These are phyloP conservation scores for Nannochloris sp. DNA, from an alignment of 139 green algal species.

Conservation along the genomic window DNA sequence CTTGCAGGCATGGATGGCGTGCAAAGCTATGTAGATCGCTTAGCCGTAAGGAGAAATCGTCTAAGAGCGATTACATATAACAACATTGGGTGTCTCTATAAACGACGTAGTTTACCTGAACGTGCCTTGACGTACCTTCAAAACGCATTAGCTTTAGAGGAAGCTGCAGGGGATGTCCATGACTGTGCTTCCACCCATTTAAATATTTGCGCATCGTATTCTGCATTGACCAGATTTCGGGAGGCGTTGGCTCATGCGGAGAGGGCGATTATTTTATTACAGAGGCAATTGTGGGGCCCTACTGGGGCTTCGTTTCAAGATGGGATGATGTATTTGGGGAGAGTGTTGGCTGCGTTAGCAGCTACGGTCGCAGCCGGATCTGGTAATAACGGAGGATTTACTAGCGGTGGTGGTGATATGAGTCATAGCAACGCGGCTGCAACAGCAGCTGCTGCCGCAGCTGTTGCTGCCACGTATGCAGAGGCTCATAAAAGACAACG, in stretches of 20 bases:
- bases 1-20: too few relatives aligned
- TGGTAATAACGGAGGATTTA: neutral
- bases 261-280: slow-evolving; percentile 26
- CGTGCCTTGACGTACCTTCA: slow-evolving; percentile 22
- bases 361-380: neutral
- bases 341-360: neutral
- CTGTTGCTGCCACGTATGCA: too few relatives aligned
- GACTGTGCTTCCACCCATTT: slow-evolving; percentile 21
- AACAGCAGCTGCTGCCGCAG: neutral
- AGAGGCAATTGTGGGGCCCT: slow-evolving; percentile 10
- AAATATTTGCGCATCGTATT: slow-evolving; percentile 30
- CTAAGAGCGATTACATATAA: slow-evolving; percentile 28
- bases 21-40: neutral
- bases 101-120: slow-evolving; percentile 13
- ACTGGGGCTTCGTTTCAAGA: slow-evolving; percentile 6
- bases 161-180: slow-evolving; percentile 8
- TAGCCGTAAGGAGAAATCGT: neutral
- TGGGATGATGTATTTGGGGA: neutral
- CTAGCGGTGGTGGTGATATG: neutral
- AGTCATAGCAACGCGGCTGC: neutral
- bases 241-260: slow-evolving; percentile 28
- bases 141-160: slow-evolving; percentile 23
- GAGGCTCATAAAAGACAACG: neutral
- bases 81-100: slow-evolving; percentile 34
- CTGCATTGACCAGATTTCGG: slow-evolving; percentile 7